Percentiles rank a stretch among this genome's conserved stretches.
These are phyloP conservation scores for Trametes versicolor DNA, from an alignment of 1,284 basidiomycete genomes.

Conservation along the genomic window DNA sequence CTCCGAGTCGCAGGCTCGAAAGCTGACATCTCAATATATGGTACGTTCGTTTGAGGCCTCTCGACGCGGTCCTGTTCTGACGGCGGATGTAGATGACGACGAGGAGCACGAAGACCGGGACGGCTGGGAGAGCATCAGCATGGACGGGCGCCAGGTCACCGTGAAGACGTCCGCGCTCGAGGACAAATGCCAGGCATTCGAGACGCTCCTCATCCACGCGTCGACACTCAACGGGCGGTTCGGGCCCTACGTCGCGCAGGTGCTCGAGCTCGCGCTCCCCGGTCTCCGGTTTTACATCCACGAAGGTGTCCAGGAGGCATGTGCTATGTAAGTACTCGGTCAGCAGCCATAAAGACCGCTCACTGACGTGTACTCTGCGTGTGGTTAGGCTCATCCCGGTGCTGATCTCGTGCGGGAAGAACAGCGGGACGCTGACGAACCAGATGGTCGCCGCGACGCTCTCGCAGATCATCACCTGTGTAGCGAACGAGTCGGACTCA, in stretches of 20 bases:
- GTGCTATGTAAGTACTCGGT: conserved; percentile 64
- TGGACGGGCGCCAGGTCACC: conserved; percentile 81
- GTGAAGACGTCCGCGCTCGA: conserved; percentile 84
- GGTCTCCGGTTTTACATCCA: conserved; percentile 81
- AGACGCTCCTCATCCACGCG: conserved; percentile 84
- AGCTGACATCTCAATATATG: conserved; percentile 80
- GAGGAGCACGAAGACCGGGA: conserved; percentile 65
- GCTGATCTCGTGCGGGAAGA: conserved; percentile 76
- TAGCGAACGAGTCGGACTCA: conserved; percentile 72
- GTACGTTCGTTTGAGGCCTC: conserved; percentile 51
- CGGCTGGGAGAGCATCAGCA: conserved; percentile 79
- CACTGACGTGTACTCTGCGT: background rate
- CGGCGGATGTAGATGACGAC: conserved; percentile 55
- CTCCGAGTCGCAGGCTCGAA: conserved; percentile 82
- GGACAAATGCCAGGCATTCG: conserved; percentile 89
- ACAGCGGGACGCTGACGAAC: conserved; percentile 71
- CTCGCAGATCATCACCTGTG: conserved; percentile 71
- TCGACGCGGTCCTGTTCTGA: background rate
- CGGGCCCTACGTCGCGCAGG: conserved; percentile 76
- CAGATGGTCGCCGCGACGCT: conserved; percentile 78
- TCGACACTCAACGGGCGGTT: conserved; percentile 75
- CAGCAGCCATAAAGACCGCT: conserved; percentile 5
- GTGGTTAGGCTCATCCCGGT: conserved; percentile 74
- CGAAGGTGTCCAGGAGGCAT: conserved; percentile 84
- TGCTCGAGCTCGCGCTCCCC: conserved; percentile 77